Base-by-base conservation (phyloP, 805 yeast species). In the Jamesozyma lodderae region DNA sequence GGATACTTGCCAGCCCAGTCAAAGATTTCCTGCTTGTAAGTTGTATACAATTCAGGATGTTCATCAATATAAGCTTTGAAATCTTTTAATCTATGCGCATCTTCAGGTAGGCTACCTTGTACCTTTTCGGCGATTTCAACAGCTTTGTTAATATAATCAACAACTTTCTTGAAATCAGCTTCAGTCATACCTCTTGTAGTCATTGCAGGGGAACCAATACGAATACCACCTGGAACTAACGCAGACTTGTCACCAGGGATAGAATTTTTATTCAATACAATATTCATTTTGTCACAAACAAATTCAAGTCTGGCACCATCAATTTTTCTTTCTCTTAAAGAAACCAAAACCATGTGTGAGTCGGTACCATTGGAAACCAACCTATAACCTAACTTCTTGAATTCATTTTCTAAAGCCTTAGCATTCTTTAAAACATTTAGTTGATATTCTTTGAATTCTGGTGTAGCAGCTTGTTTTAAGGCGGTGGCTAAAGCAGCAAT, bases 131-230 rank as follows among this genome's bases (percentile, higher is more conserved):
- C 87, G 59, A 77, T 77, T 52, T 70, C 58, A 46, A 86, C 88
- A 33, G 94, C 86, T 55, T 64, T 67, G 70, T 80, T 86, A 63
- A 84, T 82, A 74, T 77, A 87, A 48, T 70, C 67, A 37, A 78
- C 94, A 52, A 90, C 81, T 59, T 73, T 76, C 54, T 65, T 73
- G 65, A 88, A 90, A 60, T 92, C 96, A 42, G 69, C 79, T 62
- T 81, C 86, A 41, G 85, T 83, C 52, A 86, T 75, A 48, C 97
- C 98, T 70, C 98, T 85, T 42, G 96, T 84, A 48, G 96, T 77
- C 96, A 90, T 90, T 41, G 96, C 96, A 48, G 97, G 97, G 36
- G 96, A 82, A 57, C 97, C 97, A 44, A 88, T 81, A 70, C 97
- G 83, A 48, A 88, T 76, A 62, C 97, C 97, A 52, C 94, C 88